These are phyloP conservation scores for Prunus yedoensis DNA, from an alignment of 331 rosid genomes.

Conservation along the genomic window DNA sequence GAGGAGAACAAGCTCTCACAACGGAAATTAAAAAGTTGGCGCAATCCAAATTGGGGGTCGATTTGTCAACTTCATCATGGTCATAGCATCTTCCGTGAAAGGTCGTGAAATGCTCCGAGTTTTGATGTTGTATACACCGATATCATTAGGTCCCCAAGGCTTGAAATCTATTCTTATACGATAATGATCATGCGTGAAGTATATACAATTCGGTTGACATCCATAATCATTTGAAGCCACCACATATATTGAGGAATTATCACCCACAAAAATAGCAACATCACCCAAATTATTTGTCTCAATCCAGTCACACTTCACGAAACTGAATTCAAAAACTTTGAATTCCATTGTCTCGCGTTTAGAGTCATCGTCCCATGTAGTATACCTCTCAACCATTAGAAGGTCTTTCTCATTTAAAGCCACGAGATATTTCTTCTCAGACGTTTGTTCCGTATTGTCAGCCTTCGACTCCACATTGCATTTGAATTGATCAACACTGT, in stretches of 20 bases:
- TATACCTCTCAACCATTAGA: not conserved
- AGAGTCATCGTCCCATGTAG: too few relatives aligned
- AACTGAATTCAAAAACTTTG: not conserved
- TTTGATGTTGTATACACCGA: not conserved
- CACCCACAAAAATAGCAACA: constrained; percentile 4
- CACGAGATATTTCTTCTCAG: not conserved
- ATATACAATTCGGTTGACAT: not conserved
- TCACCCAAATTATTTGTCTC: not conserved
- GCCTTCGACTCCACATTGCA: not conserved
- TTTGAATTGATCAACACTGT: too few relatives aligned
- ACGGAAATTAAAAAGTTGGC: not conserved
- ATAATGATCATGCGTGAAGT: not conserved
- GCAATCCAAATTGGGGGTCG: not conserved
- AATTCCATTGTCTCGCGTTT: not conserved
- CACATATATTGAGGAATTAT: not conserved
- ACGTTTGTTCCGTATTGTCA: not conserved
- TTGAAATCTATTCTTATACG: fast-evolving
- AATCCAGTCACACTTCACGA: not conserved
- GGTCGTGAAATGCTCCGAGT: not conserved
- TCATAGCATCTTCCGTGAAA: not conserved
- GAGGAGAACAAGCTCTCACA: not conserved
- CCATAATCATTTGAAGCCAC: not conserved
- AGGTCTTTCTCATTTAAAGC: not conserved
- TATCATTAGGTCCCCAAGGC: not conserved
- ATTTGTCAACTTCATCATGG: not conserved